Percentiles rank a stretch among this genome's conserved stretches.
These are phyloP conservation scores for Cytidiella melzeri DNA, from an alignment of 768 basidiomycete genomes.

Conservation along the genomic window DNA sequence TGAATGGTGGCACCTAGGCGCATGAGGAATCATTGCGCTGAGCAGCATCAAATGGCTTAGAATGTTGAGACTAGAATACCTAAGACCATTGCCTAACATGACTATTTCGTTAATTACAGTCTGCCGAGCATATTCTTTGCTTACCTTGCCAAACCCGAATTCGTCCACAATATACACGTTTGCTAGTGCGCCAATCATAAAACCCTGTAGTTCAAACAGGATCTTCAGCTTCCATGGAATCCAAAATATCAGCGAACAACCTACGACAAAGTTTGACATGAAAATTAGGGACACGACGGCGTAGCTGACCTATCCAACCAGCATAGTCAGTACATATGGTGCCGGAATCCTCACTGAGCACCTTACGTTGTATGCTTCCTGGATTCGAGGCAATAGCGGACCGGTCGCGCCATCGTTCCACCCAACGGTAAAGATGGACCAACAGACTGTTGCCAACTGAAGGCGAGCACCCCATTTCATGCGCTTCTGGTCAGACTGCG, in stretches of 20 bases:
- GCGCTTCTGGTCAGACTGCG: not conserved
- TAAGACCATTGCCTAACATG: not conserved
- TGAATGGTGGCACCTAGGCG: conserved; percentile 41
- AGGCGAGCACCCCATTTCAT: conserved; percentile 17
- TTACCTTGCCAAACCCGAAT: conserved; percentile 41
- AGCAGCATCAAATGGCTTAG: not conserved
- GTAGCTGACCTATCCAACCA: conserved; percentile 35
- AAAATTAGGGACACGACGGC: conserved; percentile 56
- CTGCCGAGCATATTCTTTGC: too few species aligned
- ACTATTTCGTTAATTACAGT: too few species aligned
- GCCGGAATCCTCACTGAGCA: too few species aligned
- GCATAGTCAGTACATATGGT: too few species aligned
- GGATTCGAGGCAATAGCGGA: conserved; percentile 69
- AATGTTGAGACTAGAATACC: not conserved
- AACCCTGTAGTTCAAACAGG: too few species aligned
- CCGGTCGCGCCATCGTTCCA: conserved; percentile 78
- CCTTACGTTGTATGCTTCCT: conserved; percentile 42
- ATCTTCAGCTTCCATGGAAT: too few species aligned
- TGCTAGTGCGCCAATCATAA: conserved; percentile 36
- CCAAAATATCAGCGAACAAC: conserved; percentile 10
- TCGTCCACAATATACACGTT: conserved; percentile 40
- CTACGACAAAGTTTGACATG: conserved; percentile 37
- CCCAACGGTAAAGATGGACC: conserved; percentile 54
- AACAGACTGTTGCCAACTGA: conserved; percentile 53
- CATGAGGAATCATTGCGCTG: too few species aligned